Conservation (phyloP, 2,329 filamentous ascomycete genomes). For the Gaeumannomyces tritici region DNA sequence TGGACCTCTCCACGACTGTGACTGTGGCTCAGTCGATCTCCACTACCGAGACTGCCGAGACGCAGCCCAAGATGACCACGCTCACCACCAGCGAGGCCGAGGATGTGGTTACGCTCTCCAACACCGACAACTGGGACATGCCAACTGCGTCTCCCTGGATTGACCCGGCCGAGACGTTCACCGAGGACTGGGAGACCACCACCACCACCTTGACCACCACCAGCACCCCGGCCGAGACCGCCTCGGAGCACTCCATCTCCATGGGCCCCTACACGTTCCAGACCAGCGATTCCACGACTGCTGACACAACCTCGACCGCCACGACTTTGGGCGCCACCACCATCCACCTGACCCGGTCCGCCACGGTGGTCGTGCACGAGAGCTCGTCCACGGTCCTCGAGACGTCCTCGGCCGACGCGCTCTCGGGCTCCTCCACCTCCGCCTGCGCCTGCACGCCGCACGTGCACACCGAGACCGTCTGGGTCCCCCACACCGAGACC, state of each 20-base stretch:
- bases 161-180: neutral
- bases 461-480: neutral
- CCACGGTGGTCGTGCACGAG: neutral
- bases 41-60: neutral
- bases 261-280: neutral
- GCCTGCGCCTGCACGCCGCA: neutral
- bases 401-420: neutral
- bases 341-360: neutral
- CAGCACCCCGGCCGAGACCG: no score
- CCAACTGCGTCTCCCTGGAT: neutral
- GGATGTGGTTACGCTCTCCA: neutral
- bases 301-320: no score
- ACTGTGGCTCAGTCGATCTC: neutral
- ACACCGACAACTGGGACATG: neutral
- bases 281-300: neutral
- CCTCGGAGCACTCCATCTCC: neutral
- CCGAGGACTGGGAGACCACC: neutral
- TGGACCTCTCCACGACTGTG: neutral
- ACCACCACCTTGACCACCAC: neutral
- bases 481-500: neutral
- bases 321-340: neutral
- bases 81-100: neutral
- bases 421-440: neutral
- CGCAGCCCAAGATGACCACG: neutral
- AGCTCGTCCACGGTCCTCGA: neutral